Evolutionary conservation across 75 land plant species (phyloP), one percentile per base, ranked within the genome.

Genomic region (Isoetes taiwanensis): DNA sequence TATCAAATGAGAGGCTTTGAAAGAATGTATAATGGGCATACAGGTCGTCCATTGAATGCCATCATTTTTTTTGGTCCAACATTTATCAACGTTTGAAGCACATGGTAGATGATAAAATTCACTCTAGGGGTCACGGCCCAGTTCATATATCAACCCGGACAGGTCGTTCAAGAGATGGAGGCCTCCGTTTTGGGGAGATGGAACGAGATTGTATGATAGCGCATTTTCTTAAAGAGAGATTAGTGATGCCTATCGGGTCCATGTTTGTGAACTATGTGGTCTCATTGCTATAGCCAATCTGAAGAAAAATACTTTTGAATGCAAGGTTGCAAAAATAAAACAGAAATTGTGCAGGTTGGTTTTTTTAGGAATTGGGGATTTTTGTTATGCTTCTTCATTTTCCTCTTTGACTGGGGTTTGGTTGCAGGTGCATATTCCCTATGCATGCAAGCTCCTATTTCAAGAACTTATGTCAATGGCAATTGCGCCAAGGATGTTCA

Each of bases 391-490:
- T n/a, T n/a, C n/a, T n/a, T n/a, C n/a, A n/a, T n/a, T n/a, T n/a
- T n/a, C n/a, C n/a, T n/a, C n/a, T n/a, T n/a, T n/a, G n/a, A n/a
- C n/a, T n/a, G n/a, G n/a, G n/a, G n/a, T n/a, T n/a, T n/a, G n/a
- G 1, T 11, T 67, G 60, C 77, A 94, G 99, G 99, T 94, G 31
- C 81, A 94, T 65, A 94, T 94, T 33, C 99, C 99, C 24, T 94
- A 94, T 52, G 99, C 99, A 2, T 94, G 99, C 65, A 94, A 94
- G 77, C 77, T 94, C 42, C 82, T 94, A 4, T 94, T 94, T 75
- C 99, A 94, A 64, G 99, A 94, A 75, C 86, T 94, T 4, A 94
- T 94, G 96, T 68, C 99, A 32, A 94, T 94, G 99, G 99, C 99
- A 23, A 94, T 94, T 52, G 96, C 99, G 20, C 99, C 99, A 14